Base-by-base conservation (phyloP, 2,329 filamentous ascomycete species). In the Didymosphaeria variabile region DNA sequence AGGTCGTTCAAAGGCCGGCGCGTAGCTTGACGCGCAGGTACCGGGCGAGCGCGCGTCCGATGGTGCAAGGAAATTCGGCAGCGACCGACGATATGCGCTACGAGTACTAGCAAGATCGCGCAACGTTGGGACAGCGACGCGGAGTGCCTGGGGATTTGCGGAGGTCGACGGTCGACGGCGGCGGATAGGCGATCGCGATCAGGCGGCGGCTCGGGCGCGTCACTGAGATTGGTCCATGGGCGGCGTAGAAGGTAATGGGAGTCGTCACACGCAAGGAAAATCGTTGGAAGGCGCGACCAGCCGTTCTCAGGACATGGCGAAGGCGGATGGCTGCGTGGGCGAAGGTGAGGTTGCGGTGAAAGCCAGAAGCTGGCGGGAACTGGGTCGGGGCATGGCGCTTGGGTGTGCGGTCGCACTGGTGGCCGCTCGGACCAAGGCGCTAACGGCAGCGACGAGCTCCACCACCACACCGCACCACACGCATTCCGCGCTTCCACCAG, bases 21-120 rank as follows among this genome's bases (percentile, higher is more conserved):
- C 71, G 72, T 72, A 67, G 62, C 46, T 66, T 38, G 13, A 49
- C 44, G 54, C 44, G 54, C 44, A 29, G 29, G 42, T 12, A 44
- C 19, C 38, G 34, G 29, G 52, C 52, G n/a, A 40, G 44, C 54
- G 54, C 44, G 42, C 47, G 19, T 23, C 8, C 31, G 42, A 62
- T 36, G 47, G 49, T 57, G 60, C 59, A 46, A 49, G 34, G 60
- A 63, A 63, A 52, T n/a, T 38, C 36, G 53, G 42, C 50, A 58
- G 57, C 38, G 47, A 54, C 44, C 60, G 60, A 64, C 50, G 59
- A 62, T 53, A 51, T 45, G 29, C 29, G 52, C 38, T 34, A 53
- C 55, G 55, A 42, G 45, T 49, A 49, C 38, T 34, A 8, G 17
- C 50, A 54, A 45, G 65, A 61, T 62, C 59, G 64, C 61, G 62